Conservation (phyloP, 2,329 filamentous ascomycete genomes). For the Penicillium olsonii region DNA sequence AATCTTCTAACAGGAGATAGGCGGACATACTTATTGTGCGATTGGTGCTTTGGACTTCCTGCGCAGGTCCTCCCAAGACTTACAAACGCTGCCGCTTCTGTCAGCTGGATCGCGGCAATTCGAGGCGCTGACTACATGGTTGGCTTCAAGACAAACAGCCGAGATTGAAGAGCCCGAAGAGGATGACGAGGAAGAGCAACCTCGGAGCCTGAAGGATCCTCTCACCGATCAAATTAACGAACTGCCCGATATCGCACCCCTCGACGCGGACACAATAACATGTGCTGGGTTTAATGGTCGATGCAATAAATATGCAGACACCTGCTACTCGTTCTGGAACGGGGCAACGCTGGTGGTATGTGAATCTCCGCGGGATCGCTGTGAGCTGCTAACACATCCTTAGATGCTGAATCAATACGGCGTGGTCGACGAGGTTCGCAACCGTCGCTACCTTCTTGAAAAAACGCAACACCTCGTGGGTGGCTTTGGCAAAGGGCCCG, state of each 20-base stretch:
- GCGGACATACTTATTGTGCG: constrained; percentile 89
- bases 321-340: constrained; percentile 96
- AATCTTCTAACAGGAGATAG: constrained; percentile 47
- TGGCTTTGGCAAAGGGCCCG: constrained; percentile 74
- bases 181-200: constrained; percentile 12
- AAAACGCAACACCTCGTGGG: constrained; percentile 86
- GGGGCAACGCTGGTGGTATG: constrained; percentile 61
- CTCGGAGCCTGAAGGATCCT: constrained; percentile 7
- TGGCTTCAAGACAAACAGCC: constrained; percentile 65
- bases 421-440: constrained; percentile 61
- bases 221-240: constrained; percentile 28
- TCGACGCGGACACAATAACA: constrained; percentile 37
- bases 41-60: constrained; percentile 76
- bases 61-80: constrained; percentile 56
- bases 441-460: constrained; percentile 77
- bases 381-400: constrained; percentile 18
- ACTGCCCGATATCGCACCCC: constrained; percentile 29
- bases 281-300: constrained; percentile 85
- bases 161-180: constrained; percentile 45
- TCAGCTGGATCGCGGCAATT: constrained; percentile 31
- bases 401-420: constrained; percentile 61
- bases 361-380: constrained; percentile 17
- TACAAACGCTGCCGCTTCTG: constrained; percentile 22
- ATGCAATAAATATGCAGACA: constrained; percentile 88
- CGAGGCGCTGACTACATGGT: constrained; percentile 53